These are phyloP conservation scores for Sporormia fimetaria DNA, from an alignment of 495 filamentous ascomycete genomes.

Conservation along the genomic window DNA sequence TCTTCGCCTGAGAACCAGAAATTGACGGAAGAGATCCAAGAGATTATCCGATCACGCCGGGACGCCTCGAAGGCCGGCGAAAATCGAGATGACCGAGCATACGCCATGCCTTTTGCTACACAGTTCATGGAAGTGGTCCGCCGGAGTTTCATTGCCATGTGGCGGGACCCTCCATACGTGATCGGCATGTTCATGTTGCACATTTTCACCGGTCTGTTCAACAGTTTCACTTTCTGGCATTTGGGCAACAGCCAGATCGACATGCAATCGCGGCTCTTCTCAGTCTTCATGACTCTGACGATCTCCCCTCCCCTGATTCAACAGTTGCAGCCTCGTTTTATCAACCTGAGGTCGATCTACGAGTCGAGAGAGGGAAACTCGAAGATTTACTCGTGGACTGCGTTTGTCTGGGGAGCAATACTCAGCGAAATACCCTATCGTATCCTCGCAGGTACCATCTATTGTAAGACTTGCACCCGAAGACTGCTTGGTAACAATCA, in stretches of 20 bases:
- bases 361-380: constrained; percentile 56
- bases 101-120: constrained; percentile 23
- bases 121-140: constrained; percentile 24
- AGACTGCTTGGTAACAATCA: neutral
- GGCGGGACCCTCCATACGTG: constrained; percentile 26
- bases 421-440: constrained; percentile 65
- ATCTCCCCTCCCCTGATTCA: constrained; percentile 52
- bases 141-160: constrained; percentile 24
- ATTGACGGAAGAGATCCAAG: constrained; percentile 23
- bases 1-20: constrained; percentile 35
- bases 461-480: constrained; percentile 37
- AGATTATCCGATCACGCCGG: constrained; percentile 18
- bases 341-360: constrained; percentile 54
- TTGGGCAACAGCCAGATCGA: constrained; percentile 46
- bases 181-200: constrained; percentile 47
- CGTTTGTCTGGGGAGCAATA: constrained; percentile 58
- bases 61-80: constrained; percentile 6
- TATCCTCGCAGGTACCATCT: constrained; percentile 47
- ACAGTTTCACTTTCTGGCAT: constrained; percentile 55
- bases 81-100: constrained; percentile 22
- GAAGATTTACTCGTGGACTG: constrained; percentile 62
- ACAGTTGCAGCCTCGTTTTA: constrained; percentile 57
- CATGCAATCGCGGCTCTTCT: constrained; percentile 56
- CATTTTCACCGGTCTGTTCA: constrained; percentile 53
- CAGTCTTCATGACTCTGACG: constrained; percentile 61